phyloP scores from a whole-genome alignment of 1,139 yeast species.

The Pichia sp. region DNA sequence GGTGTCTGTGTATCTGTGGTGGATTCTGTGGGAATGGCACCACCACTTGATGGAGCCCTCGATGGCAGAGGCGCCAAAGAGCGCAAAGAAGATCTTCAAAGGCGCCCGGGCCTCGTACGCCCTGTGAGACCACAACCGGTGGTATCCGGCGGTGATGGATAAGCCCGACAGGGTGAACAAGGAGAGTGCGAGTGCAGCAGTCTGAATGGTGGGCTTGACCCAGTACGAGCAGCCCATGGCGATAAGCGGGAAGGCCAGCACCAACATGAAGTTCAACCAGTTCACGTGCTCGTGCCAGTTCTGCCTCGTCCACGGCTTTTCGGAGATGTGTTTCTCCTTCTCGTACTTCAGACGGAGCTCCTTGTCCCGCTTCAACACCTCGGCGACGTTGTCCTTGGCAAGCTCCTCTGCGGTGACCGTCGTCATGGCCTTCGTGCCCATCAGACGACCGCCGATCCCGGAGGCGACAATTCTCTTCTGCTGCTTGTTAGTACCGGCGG shows the following conservation, averaged over 20 bases:
- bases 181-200: constrained; percentile 55
- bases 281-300: constrained; percentile 89
- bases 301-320: constrained; percentile 79
- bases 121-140: constrained; percentile 84
- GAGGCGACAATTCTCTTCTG: constrained; percentile 69
- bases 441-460: constrained; percentile 70
- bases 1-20: constrained; percentile 96
- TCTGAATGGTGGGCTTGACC: constrained; percentile 58
- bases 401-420: constrained; percentile 61
- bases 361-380: constrained; percentile 52
- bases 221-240: constrained; percentile 52
- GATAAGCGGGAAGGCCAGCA: constrained; percentile 61
- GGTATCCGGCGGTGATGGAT: constrained; percentile 95
- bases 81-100: constrained; percentile 66
- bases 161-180: constrained; percentile 74
- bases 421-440: constrained; percentile 76
- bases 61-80: constrained; percentile 91
- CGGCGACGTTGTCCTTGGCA: constrained; percentile 50
- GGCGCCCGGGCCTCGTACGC: constrained; percentile 75
- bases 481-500: constrained; percentile 78
- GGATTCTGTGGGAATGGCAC: constrained; percentile 96
- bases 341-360: constrained; percentile 46
- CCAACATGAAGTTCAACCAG: constrained; percentile 87
- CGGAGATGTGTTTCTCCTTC: constrained; percentile 70
- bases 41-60: constrained; percentile 99